These are phyloP conservation scores for Pseudogymnoascus verrucosus DNA, from an alignment of 2,329 filamentous ascomycete species.

Conservation along the genomic window DNA sequence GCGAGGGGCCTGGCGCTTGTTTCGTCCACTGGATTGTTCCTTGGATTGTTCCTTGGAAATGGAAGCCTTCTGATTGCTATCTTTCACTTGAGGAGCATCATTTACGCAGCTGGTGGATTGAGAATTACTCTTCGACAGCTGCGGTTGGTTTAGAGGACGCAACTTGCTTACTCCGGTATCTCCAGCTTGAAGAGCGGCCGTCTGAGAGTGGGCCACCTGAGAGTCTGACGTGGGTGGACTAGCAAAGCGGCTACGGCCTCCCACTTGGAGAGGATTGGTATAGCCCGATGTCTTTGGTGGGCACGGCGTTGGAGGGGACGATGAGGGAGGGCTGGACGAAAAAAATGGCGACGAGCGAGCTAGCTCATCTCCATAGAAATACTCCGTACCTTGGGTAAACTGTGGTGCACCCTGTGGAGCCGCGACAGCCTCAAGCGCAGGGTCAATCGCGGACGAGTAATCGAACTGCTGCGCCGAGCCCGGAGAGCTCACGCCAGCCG, in stretches of 20 bases:
- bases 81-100: background rate
- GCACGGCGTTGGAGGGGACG: background rate
- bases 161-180: background rate
- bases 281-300: background rate
- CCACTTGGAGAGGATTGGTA: background rate
- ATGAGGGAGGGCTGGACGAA: background rate
- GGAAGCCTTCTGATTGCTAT: background rate
- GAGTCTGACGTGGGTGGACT: background rate
- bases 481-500: slow-evolving; percentile 36
- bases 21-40: background rate
- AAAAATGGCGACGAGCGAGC: background rate
- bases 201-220: background rate
- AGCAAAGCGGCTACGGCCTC: background rate
- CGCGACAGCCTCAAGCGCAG: slow-evolving; percentile 48
- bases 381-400: background rate
- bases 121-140: background rate
- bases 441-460: slow-evolving; percentile 56
- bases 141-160: background rate
- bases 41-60: too few species aligned
- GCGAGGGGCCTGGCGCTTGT: too few species aligned
- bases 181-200: background rate
- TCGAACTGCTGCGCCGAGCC: slow-evolving; percentile 44
- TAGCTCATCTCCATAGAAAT: background rate
- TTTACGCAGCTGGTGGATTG: background rate
- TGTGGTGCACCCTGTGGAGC: slow-evolving; percentile 18